A percentile compares a stretch with the other conserved stretches of the same genome.
phyloP scores from a whole-genome alignment of 2,329 filamentous ascomycete species.

The Fusarium caatingaense region DNA sequence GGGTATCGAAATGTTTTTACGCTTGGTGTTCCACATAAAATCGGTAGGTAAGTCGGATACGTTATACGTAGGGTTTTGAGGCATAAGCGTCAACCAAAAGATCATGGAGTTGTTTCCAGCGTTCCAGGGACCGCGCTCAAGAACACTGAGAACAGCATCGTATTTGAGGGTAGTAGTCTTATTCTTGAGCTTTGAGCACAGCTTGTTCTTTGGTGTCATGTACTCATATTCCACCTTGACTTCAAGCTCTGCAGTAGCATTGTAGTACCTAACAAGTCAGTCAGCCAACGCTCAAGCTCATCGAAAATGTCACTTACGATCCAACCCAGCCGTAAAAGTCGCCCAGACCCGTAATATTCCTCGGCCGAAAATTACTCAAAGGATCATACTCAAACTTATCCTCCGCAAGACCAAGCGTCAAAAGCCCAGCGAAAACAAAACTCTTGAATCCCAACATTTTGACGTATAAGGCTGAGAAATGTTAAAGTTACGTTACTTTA shows the following conservation, averaged over 20 bases:
- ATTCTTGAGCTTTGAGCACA: constrained; percentile 3
- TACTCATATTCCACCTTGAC: neutral
- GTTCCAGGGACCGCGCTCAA: constrained; percentile 9
- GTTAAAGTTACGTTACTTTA: neutral
- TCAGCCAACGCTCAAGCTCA: too few species aligned
- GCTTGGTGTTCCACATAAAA: neutral
- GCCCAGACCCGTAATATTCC: neutral
- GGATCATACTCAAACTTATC: constrained; percentile 5
- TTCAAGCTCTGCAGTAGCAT: constrained; percentile 9
- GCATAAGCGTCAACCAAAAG: constrained; percentile 8
- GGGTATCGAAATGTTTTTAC: neutral
- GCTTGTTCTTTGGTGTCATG: neutral
- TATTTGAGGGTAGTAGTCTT: neutral
- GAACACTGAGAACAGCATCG: constrained; percentile 1
- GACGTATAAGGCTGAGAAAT: neutral
- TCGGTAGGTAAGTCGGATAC: neutral
- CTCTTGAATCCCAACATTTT: neutral
- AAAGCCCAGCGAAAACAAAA: neutral
- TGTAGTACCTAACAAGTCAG: neutral
- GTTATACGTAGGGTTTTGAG: neutral
- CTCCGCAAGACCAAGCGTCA: neutral
- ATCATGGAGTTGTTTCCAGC: neutral
- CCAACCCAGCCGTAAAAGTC: constrained; percentile 14
- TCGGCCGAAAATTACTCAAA: neutral
- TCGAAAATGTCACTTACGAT: constrained; percentile 7